These are phyloP conservation scores for Lyophyllum semitale DNA, from an alignment of 768 basidiomycete species.

Conservation along the genomic window DNA sequence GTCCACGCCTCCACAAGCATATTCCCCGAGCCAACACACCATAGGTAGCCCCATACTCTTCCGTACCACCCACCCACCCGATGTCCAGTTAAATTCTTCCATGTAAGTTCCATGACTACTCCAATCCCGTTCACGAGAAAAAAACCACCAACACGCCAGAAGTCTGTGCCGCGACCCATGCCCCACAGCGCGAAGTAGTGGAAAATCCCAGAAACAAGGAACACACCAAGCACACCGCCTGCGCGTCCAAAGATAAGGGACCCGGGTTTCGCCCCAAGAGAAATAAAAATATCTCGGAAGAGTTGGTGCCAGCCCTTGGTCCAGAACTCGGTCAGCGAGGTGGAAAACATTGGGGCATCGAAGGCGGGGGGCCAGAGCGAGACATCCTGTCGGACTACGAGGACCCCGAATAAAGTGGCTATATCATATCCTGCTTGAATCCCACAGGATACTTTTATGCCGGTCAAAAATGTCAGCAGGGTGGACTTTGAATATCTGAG, in stretches of 20 bases:
- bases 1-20: conserved; percentile 53
- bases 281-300: conserved; percentile 59
- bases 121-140: conserved; percentile 62
- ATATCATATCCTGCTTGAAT: conserved; percentile 46
- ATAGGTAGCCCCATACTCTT: conserved; percentile 50
- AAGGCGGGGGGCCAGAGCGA: conserved; percentile 68
- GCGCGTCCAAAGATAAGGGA: conserved; percentile 43
- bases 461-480: conserved; percentile 41
- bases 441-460: conserved; percentile 42
- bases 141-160: conserved; percentile 43
- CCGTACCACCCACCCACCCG: conserved; percentile 51
- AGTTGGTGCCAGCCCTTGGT: conserved; percentile 65
- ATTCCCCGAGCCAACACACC: conserved; percentile 49
- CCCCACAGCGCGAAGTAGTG: conserved; percentile 63
- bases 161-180: conserved; percentile 55
- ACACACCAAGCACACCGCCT: conserved; percentile 57
- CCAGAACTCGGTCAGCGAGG: conserved; percentile 68
- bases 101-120: conserved; percentile 48
- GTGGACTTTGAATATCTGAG: conserved; percentile 44
- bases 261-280: conserved; percentile 48
- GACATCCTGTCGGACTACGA: conserved; percentile 48
- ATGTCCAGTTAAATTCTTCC: conserved; percentile 42
- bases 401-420: conserved; percentile 41
- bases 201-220: conserved; percentile 56
- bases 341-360: conserved; percentile 54